Conservation (phyloP, 1,284 basidiomycete species). For the Naganishia albida region DNA sequence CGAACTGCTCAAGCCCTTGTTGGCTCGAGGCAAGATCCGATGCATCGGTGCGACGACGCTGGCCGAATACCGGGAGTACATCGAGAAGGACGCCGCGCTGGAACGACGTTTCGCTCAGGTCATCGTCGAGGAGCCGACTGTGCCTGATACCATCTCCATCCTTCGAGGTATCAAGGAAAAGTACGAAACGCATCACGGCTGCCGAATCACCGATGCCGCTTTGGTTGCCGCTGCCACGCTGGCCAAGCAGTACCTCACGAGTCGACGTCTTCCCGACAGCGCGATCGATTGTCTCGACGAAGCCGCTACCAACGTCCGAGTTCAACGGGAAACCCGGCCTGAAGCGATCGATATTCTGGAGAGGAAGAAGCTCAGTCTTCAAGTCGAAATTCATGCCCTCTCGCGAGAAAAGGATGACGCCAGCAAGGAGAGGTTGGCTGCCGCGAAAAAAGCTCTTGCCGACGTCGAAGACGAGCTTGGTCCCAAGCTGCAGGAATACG, state of each 20-base stretch:
- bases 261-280: constrained; percentile 79
- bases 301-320: constrained; percentile 73
- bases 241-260: constrained; percentile 91
- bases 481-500: constrained; percentile 84
- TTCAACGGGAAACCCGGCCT: constrained; percentile 90
- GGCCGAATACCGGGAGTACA: constrained; percentile 90
- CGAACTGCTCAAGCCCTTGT: constrained; percentile 84
- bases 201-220: constrained; percentile 85
- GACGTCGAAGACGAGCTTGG: constrained; percentile 86
- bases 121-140: constrained; percentile 85
- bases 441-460: constrained; percentile 76
- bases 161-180: constrained; percentile 85
- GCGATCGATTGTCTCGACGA: constrained; percentile 94
- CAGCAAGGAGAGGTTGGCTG: constrained; percentile 81
- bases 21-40: constrained; percentile 86
- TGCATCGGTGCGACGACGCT: constrained; percentile 93
- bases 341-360: constrained; percentile 95
- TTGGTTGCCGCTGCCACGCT: constrained; percentile 88
- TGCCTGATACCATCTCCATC: constrained; percentile 89
- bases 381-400: constrained; percentile 93
- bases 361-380: constrained; percentile 84
- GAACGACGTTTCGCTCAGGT: constrained; percentile 96
- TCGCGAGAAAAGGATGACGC: constrained; percentile 89
- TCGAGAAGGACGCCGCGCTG: constrained; percentile 89
- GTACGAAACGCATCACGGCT: constrained; percentile 75